Base-by-base conservation (phyloP, 805 yeast species). In the Barnettozyma vustinii region DNA sequence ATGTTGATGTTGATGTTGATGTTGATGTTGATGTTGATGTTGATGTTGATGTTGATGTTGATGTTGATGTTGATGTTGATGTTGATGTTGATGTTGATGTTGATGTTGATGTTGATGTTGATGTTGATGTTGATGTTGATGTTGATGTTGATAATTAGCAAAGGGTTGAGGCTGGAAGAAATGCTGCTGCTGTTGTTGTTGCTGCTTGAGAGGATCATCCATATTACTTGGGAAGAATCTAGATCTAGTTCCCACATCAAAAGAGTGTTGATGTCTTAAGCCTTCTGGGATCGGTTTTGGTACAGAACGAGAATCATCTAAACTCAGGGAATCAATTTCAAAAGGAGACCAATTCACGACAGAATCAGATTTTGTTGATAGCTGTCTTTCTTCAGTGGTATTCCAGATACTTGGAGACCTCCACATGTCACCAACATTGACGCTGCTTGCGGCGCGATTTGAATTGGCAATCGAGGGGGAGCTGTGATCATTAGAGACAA, bases 291-390 rank as follows among this genome's bases (percentile, higher is more conserved):
- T 3, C 5, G 48, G 23, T 12, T 35, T 35, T 2, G 25, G 40
- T 27, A 41, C 44, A 20, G 46, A 40, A 2, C 27, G 42, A 10
- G 52, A 44, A n/a, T 57, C 58, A 40, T 59, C 62, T 15, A 52
- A 21, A 25, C 52, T 52, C 35, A 58, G 37, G 2, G 46, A 41
- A 12, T 59, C 62, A 39, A 57, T 50, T 21, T 56, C 59, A 39
- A 59, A 59, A 3, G 61, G 61, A 0, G 64, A 54, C 64, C 64
- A 61, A 1, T 54, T 30, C 8, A 60, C 20, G 2, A 61, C 62
- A 18, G 63, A 59, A 27, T 61, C 64, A 37, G 59, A 54, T 49
- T 59, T 59, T 1, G 63, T 58, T 0, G 64, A 60, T 9, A 53
- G 23, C 26, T 56, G 58, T 18, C 63, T 40, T 12, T 59, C 62